Evolutionary conservation across 2,329 filamentous ascomycete species (phyloP).

Genomic region (Penicillium nordicum): DNA sequence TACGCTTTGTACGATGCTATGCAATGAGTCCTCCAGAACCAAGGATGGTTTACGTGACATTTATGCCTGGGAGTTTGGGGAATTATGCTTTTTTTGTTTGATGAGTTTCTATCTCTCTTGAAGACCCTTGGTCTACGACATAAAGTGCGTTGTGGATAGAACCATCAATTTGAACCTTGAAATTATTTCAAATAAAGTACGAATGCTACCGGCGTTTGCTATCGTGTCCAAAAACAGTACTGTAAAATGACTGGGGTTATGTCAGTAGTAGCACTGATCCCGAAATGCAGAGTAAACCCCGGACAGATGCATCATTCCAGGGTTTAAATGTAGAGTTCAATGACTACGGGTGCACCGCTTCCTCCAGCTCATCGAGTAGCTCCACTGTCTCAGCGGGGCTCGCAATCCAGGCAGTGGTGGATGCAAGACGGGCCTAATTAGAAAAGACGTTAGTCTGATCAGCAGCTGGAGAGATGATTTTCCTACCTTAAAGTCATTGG

Average conservation of each 20-base stretch:
- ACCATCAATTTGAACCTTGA: not conserved
- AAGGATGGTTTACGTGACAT: constrained; percentile 3
- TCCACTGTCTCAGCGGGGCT: constrained; percentile 87
- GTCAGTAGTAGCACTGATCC: not conserved
- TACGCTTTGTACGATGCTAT: constrained; percentile 22
- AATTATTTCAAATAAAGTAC: not conserved
- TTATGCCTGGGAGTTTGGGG: constrained; percentile 12
- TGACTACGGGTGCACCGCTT: constrained; percentile 3
- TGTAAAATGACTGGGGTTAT: not conserved
- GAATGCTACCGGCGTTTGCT: not conserved
- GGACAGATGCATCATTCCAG: not conserved
- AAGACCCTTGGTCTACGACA: not conserved
- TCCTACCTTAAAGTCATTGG: constrained; percentile 87
- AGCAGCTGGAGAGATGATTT: not conserved
- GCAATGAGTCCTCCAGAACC: constrained; percentile 9
- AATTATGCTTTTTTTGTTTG: not conserved
- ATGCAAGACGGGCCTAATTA: constrained; percentile 69
- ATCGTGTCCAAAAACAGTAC: not conserved
- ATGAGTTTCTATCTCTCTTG: not conserved
- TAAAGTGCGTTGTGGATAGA: constrained; percentile 8
- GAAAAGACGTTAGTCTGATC: not conserved
- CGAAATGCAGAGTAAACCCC: not conserved
- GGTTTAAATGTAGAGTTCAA: not conserved
- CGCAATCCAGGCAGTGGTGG: constrained; percentile 95
- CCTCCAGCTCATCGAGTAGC: constrained; percentile 70